These are phyloP conservation scores for Pleurotus platypus DNA, from an alignment of 768 basidiomycete genomes.

Conservation along the genomic window DNA sequence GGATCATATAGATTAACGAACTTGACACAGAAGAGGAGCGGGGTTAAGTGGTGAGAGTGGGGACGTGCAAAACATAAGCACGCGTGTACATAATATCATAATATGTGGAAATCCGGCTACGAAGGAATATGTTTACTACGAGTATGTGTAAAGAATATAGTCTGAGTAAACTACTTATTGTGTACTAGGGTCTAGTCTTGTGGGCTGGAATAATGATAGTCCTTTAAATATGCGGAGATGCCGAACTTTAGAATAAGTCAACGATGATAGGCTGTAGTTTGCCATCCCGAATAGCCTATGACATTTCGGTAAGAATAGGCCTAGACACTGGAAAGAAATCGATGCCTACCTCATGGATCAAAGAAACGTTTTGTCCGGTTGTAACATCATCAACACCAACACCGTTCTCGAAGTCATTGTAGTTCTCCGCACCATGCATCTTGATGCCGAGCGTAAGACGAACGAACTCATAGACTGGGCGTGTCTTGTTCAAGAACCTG, in stretches of 20 bases:
- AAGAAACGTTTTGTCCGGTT: conserved; percentile 65
- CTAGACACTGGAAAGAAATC: conserved; percentile 3
- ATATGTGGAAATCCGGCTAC: too few relatives aligned
- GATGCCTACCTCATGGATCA: conserved; percentile 69
- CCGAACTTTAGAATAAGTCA: conserved; percentile 25
- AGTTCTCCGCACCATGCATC: conserved; percentile 81
- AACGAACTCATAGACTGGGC: conserved; percentile 75
- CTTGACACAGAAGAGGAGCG: background rate
- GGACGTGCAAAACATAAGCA: too few relatives aligned
- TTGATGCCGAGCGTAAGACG: conserved; percentile 65
- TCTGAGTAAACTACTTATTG: too few relatives aligned
- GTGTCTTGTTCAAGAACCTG: conserved; percentile 61
- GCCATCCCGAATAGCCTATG: conserved; percentile 49
- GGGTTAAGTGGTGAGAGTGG: background rate
- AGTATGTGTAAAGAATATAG: too few relatives aligned
- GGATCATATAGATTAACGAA: conserved; percentile 17
- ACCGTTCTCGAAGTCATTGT: conserved; percentile 55
- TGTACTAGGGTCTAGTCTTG: too few relatives aligned
- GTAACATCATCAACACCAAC: conserved; percentile 66
- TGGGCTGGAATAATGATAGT: too few relatives aligned
- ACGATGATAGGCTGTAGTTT: conserved; percentile 43
- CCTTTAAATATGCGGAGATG: too few relatives aligned
- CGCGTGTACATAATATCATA: too few relatives aligned
- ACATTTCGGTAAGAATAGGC: background rate
- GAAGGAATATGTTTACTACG: too few relatives aligned